Evolutionary conservation across 2,329 filamentous ascomycete species (phyloP).

Genomic region (Chaetomiaceae sp.): DNA sequence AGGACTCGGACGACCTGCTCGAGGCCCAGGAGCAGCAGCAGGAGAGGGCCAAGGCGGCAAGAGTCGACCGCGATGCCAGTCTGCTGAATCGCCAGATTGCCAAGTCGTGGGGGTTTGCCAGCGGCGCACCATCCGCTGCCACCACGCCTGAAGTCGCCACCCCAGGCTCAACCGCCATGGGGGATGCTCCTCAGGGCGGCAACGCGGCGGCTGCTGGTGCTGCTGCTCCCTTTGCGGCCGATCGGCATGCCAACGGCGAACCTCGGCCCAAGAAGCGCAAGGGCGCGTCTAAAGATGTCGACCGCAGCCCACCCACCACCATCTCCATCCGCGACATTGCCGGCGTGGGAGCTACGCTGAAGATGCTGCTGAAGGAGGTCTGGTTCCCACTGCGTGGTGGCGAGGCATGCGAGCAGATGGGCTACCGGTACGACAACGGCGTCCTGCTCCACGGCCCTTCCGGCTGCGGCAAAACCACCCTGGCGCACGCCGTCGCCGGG

Average conservation of each 20-base stretch:
- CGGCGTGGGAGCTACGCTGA: slow-evolving; percentile 66
- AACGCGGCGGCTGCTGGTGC: background rate
- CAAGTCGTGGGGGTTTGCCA: slow-evolving; percentile 34
- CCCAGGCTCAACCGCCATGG: background rate
- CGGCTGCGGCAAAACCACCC: slow-evolving; percentile 80
- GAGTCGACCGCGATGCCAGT: slow-evolving; percentile 24
- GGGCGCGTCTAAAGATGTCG: slow-evolving; percentile 38
- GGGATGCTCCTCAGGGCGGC: too few relatives aligned
- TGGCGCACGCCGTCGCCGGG: slow-evolving; percentile 73
- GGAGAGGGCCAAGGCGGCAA: slow-evolving; percentile 19
- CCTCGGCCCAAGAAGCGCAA: slow-evolving; percentile 61
- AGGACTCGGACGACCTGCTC: slow-evolving; percentile 41
- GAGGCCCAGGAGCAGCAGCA: slow-evolving; percentile 21
- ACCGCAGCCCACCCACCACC: slow-evolving; percentile 60
- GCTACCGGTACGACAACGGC: slow-evolving; percentile 64
- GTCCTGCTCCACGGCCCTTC: slow-evolving; percentile 77
- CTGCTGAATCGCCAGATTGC: slow-evolving; percentile 38
- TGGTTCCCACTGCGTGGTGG: slow-evolving; percentile 66
- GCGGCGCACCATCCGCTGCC: slow-evolving; percentile 13
- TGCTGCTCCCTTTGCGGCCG: slow-evolving; percentile 24
- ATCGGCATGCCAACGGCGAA: slow-evolving; percentile 59
- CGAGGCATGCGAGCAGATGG: slow-evolving; percentile 57
- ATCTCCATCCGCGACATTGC: slow-evolving; percentile 67
- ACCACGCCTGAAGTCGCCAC: background rate
- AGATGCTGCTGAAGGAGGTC: slow-evolving; percentile 63